These are phyloP conservation scores for Stagonosporopsis tanaceti DNA, from an alignment of 2,329 filamentous ascomycete genomes.

Conservation along the genomic window DNA sequence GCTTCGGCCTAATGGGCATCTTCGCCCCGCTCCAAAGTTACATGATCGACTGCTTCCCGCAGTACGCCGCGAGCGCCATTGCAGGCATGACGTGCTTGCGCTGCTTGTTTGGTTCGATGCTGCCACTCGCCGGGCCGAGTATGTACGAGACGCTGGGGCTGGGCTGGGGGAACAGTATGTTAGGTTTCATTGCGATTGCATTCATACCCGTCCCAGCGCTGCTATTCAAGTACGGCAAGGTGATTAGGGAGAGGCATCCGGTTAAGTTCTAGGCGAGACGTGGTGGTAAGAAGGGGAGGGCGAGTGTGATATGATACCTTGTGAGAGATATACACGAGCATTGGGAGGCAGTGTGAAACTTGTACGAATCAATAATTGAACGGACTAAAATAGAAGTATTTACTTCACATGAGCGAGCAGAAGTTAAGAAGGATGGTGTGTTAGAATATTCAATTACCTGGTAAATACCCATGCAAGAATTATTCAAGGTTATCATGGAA, in stretches of 20 bases:
- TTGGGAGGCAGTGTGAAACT: neutral
- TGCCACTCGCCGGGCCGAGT: constrained; percentile 46
- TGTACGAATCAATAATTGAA: neutral
- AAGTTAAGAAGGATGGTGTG: too few species aligned
- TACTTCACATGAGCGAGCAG: neutral
- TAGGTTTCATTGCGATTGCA: constrained; percentile 47
- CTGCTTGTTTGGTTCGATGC: constrained; percentile 44
- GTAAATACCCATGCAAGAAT: too few species aligned
- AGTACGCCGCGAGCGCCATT: constrained; percentile 47
- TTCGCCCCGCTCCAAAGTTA: constrained; percentile 48
- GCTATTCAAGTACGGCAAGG: constrained; percentile 46
- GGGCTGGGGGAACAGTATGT: constrained; percentile 48
- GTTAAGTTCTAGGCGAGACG: constrained; percentile 27
- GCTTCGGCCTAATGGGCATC: constrained; percentile 47
- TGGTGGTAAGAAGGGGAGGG: neutral
- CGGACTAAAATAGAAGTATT: neutral
- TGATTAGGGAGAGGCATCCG: constrained; percentile 39
- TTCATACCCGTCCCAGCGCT: constrained; percentile 47
- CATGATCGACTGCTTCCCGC: constrained; percentile 49
- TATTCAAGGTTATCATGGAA: neutral
- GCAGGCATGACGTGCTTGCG: constrained; percentile 45
- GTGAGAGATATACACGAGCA: neutral
- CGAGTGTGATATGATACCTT: neutral
- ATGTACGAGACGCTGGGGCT: constrained; percentile 46
- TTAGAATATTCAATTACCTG: too few species aligned